Conservation (phyloP, 345 rosid genomes). For the Camelina neglecta region DNA sequence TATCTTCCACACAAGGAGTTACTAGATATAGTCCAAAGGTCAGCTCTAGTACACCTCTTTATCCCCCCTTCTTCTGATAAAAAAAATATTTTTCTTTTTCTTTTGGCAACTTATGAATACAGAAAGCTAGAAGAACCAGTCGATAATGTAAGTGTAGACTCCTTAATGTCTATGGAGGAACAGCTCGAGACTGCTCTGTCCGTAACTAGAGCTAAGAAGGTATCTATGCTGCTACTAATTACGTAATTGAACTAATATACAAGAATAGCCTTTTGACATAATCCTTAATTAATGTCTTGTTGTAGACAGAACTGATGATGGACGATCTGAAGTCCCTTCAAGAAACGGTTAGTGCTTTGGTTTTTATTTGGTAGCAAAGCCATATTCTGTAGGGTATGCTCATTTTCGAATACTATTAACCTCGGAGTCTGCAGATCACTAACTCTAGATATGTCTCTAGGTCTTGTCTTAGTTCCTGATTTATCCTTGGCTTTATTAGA, state of each 20-base stretch:
- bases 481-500: not conserved
- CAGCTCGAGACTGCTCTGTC: slow-evolving; percentile 34
- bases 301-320: slow-evolving; percentile 28
- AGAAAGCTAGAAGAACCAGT: slow-evolving; percentile 36
- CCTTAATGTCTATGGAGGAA: slow-evolving; percentile 9
- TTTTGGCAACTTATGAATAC: slow-evolving; percentile 1
- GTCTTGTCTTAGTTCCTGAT: not conserved
- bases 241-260: not conserved
- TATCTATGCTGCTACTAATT: not conserved
- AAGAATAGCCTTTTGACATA: not conserved
- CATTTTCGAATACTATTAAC: not conserved
- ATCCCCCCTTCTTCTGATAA: slow-evolving; percentile 12
- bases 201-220: slow-evolving; percentile 39
- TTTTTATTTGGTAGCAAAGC: not conserved
- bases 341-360: slow-evolving; percentile 33
- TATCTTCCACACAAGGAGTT: slow-evolving; percentile 39
- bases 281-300: not conserved
- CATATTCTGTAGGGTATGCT: slow-evolving; percentile 1
- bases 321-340: slow-evolving; percentile 32
- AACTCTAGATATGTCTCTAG: not conserved
- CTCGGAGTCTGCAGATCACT: not conserved
- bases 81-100: not conserved
- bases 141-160: slow-evolving; percentile 22
- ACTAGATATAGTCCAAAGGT: slow-evolving; percentile 34
- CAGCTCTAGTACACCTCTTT: not conserved